Evolutionary conservation across 805 yeast genomes (phyloP).

Genomic region (Candida glaebosa): DNA sequence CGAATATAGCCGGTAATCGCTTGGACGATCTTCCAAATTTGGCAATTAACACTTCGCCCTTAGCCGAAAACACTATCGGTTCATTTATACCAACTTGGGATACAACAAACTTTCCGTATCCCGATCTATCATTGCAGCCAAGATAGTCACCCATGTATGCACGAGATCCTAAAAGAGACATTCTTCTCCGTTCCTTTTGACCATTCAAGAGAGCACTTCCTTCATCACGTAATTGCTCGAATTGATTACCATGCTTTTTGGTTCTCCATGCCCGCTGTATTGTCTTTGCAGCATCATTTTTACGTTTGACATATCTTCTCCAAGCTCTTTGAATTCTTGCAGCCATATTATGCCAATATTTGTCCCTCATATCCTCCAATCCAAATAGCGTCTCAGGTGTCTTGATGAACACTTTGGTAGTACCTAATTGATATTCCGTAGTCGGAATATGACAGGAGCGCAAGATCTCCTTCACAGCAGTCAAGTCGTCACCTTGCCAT

Average conservation of each 20-base stretch:
- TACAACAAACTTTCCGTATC: slow-evolving; percentile 71
- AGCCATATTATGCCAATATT: slow-evolving; percentile 98
- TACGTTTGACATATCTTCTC: slow-evolving; percentile 75
- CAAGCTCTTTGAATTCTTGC: slow-evolving; percentile 96
- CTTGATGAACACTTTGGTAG: slow-evolving; percentile 87
- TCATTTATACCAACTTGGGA: slow-evolving; percentile 69
- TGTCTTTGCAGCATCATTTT: slow-evolving; percentile 80
- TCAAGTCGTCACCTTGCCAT: slow-evolving; percentile 52
- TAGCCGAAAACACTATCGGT: slow-evolving; percentile 67
- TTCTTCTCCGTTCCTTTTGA: slow-evolving; percentile 83
- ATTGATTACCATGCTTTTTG: slow-evolving; percentile 75
- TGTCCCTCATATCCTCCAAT: slow-evolving; percentile 92
- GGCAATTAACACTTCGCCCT: slow-evolving; percentile 76
- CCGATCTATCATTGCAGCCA: slow-evolving; percentile 68
- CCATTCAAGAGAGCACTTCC: slow-evolving; percentile 70
- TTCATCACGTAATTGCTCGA: slow-evolving; percentile 78
- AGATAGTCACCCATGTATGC: slow-evolving; percentile 94
- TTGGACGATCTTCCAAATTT: slow-evolving; percentile 92
- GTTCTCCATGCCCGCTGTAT: slow-evolving; percentile 83
- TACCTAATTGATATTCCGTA: slow-evolving; percentile 87
- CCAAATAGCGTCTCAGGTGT: slow-evolving; percentile 97
- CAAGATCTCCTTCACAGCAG: slow-evolving; percentile 51
- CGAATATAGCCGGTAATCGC: slow-evolving; percentile 66
- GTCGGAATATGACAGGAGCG: slow-evolving; percentile 63
- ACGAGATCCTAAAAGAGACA: slow-evolving; percentile 83